Evolutionary conservation across 495 filamentous ascomycete genomes (phyloP), one percentile per base, ranked within the genome.

Genomic region (Corynascus novoguineensis): DNA sequence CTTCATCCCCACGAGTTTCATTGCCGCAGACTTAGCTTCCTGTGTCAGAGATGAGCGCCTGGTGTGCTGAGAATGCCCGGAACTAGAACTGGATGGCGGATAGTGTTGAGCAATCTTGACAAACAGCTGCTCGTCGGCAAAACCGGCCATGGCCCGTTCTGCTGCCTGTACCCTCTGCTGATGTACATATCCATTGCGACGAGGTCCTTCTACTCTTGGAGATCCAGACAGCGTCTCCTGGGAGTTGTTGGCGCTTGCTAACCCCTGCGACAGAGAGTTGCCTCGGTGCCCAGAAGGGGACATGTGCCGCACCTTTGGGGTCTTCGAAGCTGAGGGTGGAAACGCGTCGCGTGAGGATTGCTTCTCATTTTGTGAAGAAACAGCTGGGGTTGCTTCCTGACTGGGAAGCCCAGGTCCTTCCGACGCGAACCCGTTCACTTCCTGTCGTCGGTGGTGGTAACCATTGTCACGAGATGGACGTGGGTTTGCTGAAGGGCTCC

Each of bases 241-340:
- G 4, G 62, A 68, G 25, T 15, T 31, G 27, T 63, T 55, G 21
- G 50, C 27, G 29, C 38, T 40, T 29, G 55, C 14, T 9, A 44
- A 38, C 12, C 58, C 68, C 40, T 68, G 65, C 1, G 61, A 45
- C 19, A 66, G 10, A 25, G 60, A 56, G 41, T 58, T 65, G 56
- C 59, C 64, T 2, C 65, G 65, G 31, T 42, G 40, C 22, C 61
- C 40, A 19, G 60, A 57, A 8, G 60, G 60, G 6, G 67, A 49
- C 40, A 53, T 60, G 14, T 65, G 62, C n/a, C 68, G 64, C 17
- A 70, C 53, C 62, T 58, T 65, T 3, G 68, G 67, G 7, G 65
- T 71, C 35, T 64, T 67, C 9, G 69, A 72, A 24, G 69, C 63
- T 0, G 68, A 70, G 8, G 70, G 70, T 8, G 70, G 70, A 27